Base-by-base conservation (phyloP, 805 yeast species). In the Candida nonsorbophila region DNA sequence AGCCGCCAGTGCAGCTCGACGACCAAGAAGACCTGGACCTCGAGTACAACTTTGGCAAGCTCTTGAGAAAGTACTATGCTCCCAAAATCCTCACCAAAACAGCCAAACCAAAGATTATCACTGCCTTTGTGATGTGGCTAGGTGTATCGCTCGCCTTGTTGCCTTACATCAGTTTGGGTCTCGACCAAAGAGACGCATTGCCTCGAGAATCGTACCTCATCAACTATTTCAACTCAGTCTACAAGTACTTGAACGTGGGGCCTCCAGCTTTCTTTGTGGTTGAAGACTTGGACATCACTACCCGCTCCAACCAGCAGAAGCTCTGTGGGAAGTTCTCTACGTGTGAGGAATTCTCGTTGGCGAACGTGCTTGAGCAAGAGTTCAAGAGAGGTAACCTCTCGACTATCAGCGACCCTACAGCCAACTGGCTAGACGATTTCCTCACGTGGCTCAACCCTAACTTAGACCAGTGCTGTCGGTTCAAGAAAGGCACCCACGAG, bases 341-440 rank as follows among this genome's bases (percentile, higher is more conserved):
- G 0, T 90, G 98, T 52, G 71, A 84, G 24, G 77, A 81, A 41
- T 76, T 62, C 42, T 90, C 97, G 0, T 50, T 90, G 24, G 77
- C 82, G 1, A 92, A 87, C 45, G 67, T 88, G 6, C 52, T 90
- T 24, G 95, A 87, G 43, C 88, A 86, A 51, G 98, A 90, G 48
- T 71, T 82, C 33, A 75, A 77, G 37, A 62, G 95, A 20, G 65
- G 79, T 0, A 60, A 72, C 2, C 44, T 62, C 7, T 80, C 90
- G 2, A 79, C 82, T 3, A 68, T 90, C 19, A 69, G 74, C 1
- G 92, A 85, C 25, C 95, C 97, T 0, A 73, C 85, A 2, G 79
- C 96, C 1, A 82, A 83, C 41, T 90, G 97, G 97, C 61, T 88
- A 28, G 98, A 90, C 55, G 97, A 92, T 49, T 90, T 76, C 47